Evolutionary conservation across 2,329 filamentous ascomycete genomes (phyloP).

Genomic region (Ilyonectria robusta): DNA sequence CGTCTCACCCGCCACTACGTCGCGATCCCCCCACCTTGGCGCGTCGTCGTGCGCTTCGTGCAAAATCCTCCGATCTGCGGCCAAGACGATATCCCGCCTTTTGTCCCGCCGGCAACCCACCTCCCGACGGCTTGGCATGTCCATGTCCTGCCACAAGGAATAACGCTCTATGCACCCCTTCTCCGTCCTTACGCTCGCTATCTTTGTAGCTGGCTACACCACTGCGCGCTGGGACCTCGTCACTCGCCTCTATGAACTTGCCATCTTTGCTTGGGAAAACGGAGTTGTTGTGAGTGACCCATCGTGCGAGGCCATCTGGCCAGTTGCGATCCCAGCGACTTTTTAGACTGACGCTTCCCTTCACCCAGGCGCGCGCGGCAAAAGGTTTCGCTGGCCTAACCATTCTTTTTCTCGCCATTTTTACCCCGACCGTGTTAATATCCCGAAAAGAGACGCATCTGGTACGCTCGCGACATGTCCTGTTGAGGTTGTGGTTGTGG

Average conservation of each 20-base stretch:
- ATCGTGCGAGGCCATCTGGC: neutral
- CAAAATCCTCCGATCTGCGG: conserved; percentile 12
- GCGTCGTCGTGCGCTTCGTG: conserved; percentile 3
- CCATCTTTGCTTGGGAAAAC: conserved; percentile 98
- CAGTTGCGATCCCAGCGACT: neutral
- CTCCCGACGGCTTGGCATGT: conserved; percentile 41
- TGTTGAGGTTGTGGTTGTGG: neutral
- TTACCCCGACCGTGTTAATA: conserved; percentile 87
- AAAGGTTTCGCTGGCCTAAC: conserved; percentile 89
- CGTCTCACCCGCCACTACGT: neutral
- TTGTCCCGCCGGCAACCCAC: conserved; percentile 40
- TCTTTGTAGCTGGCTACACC: conserved; percentile 99
- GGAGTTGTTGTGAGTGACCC: conserved; percentile 84
- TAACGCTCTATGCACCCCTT: conserved; percentile 93
- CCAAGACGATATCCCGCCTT: conserved; percentile 26
- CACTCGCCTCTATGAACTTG: conserved; percentile 95
- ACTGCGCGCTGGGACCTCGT: conserved; percentile 99
- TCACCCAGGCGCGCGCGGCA: conserved; percentile 79
- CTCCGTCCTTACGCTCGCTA: conserved; percentile 93
- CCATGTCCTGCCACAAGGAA: conserved; percentile 59
- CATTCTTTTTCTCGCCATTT: conserved; percentile 85
- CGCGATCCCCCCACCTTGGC: neutral
- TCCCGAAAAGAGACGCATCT: conserved; percentile 84
- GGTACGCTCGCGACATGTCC: conserved; percentile 66
- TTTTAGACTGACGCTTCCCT: conserved; percentile 18